A percentile compares a stretch with the other conserved stretches of the same genome.
phyloP scores from a whole-genome alignment of 106 monocot genomes.

The Vanilla planifolia region DNA sequence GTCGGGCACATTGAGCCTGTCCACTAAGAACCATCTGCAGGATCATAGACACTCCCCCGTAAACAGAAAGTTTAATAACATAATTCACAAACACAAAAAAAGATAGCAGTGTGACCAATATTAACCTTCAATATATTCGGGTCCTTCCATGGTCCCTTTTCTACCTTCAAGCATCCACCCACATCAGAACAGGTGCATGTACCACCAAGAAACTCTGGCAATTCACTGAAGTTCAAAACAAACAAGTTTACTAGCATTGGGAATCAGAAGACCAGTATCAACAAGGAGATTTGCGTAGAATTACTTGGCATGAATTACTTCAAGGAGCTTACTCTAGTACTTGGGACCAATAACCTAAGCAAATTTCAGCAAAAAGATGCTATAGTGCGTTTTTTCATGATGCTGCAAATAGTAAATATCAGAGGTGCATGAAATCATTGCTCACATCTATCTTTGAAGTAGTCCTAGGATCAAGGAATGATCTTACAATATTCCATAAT shows the following conservation, averaged over 20 bases:
- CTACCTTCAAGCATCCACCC: constrained; percentile 53
- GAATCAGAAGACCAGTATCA: not conserved
- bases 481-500: constrained; percentile 54
- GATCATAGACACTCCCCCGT: not conserved
- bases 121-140: constrained; percentile 47
- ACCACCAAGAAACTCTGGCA: constrained; percentile 79
- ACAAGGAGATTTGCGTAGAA: not conserved
- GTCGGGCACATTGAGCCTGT: constrained; percentile 46
- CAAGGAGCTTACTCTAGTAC: constrained; percentile 52
- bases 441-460: constrained; percentile 61
- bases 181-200: constrained; percentile 45
- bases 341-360: constrained; percentile 56
- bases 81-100: constrained; percentile 18
- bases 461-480: constrained; percentile 64
- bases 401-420: constrained; percentile 1
- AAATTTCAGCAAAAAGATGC: constrained; percentile 1
- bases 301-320: constrained; percentile 55
- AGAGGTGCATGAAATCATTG: not conserved
- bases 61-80: constrained; percentile 4
- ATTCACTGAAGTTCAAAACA: constrained; percentile 27
- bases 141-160: constrained; percentile 67
- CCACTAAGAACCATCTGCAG: constrained; percentile 54
- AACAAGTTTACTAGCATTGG: constrained; percentile 4
- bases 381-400: not conserved
- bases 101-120: no score